Conservation (phyloP, 208 protist genomes). For the Crithidia fasciculata region DNA sequence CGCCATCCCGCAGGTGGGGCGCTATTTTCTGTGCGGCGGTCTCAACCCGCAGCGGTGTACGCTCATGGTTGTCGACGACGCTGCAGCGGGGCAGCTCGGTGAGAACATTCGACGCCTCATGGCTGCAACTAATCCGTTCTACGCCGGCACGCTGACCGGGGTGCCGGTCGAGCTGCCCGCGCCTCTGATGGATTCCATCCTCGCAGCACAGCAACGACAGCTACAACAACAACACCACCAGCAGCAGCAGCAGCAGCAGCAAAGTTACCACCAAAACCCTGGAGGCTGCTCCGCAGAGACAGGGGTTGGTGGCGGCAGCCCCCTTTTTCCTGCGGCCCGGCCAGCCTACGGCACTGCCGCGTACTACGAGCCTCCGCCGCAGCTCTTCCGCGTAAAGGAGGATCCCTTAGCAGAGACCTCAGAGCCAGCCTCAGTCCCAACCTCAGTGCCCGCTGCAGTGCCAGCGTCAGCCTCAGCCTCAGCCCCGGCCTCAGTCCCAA, state of each 20-base stretch:
- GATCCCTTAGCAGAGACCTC: not conserved
- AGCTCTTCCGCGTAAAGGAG: not conserved
- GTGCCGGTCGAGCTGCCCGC: not conserved
- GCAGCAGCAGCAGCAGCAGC: not conserved
- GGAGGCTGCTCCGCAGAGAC: not conserved
- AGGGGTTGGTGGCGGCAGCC: not conserved
- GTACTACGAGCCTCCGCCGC: conserved; percentile 13
- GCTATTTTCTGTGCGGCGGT: not conserved
- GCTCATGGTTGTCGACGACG: not conserved
- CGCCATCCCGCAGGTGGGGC: not conserved
- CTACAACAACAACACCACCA: not conserved
- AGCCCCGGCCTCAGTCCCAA: too few relatives aligned
- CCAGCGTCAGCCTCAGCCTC: too few relatives aligned
- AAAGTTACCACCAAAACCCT: not conserved
- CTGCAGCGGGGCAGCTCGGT: not conserved
- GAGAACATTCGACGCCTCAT: not conserved
- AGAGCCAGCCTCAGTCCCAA: too few relatives aligned
- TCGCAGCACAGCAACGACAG: not conserved
- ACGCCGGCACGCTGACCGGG: not conserved
- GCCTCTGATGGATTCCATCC: conserved; percentile 3
- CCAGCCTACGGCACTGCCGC: not conserved
- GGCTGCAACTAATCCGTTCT: not conserved
- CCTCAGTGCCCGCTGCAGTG: not conserved
- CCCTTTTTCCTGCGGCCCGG: not conserved
- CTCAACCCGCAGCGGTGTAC: not conserved